Evolutionary conservation across 2,329 filamentous ascomycete species (phyloP).

Genomic region (Ceratocystis harringtonii): DNA sequence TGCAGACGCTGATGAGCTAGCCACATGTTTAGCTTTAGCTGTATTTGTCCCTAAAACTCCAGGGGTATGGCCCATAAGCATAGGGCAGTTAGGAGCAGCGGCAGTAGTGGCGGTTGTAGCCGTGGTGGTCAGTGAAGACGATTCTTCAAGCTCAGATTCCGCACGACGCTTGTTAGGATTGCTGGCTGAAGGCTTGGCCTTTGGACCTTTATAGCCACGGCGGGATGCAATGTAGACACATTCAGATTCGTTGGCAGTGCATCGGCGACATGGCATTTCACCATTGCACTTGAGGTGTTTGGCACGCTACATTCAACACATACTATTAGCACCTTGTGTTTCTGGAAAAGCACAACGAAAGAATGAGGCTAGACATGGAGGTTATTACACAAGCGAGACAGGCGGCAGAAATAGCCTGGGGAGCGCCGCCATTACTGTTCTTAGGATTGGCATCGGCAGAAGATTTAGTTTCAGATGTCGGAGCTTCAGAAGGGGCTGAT

Average conservation of each 20-base stretch:
- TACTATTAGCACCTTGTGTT: neutral
- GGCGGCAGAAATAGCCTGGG: conserved; percentile 31
- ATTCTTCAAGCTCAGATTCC: conserved; percentile 14
- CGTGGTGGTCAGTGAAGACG: conserved; percentile 1
- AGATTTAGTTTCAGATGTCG: neutral
- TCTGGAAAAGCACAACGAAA: neutral
- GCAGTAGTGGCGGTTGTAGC: conserved; percentile 7
- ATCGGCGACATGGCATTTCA: conserved; percentile 52
- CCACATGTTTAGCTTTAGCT: conserved; percentile 5
- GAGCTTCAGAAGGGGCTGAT: neutral
- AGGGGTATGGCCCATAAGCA: conserved; percentile 29
- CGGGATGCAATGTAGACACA: conserved; percentile 63
- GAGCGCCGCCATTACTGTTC: neutral
- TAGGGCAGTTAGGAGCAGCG: conserved; percentile 28
- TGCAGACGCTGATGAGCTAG: conserved; percentile 13
- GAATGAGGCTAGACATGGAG: conserved; percentile 5
- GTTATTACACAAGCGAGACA: conserved; percentile 40
- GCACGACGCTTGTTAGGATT: conserved; percentile 26
- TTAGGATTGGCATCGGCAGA: neutral
- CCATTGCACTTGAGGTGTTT: conserved; percentile 70
- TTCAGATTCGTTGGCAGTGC: conserved; percentile 39
- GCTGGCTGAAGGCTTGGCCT: conserved; percentile 29
- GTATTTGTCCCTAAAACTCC: conserved; percentile 21
- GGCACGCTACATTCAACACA: conserved; percentile 29
- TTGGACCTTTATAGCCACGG: conserved; percentile 56